A percentile compares a stretch with the other conserved stretches of the same genome.
These are phyloP conservation scores for Trifolium pratense DNA, from an alignment of 306 rosid species.

Conservation along the genomic window DNA sequence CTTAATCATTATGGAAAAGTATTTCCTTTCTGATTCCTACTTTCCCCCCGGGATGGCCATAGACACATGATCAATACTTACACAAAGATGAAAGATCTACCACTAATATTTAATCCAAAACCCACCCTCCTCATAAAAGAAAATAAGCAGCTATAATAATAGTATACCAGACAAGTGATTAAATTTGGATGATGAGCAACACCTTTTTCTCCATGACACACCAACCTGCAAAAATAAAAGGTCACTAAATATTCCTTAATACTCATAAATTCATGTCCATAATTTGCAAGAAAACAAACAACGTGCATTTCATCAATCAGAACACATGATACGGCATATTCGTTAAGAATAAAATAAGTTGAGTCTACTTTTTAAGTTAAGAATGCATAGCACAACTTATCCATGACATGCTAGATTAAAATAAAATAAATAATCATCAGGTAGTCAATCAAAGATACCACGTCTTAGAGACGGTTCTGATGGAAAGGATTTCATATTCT, in stretches of 20 bases:
- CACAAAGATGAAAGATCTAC: conserved; percentile 25
- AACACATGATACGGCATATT: conserved; percentile 35
- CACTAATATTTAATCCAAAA: conserved; percentile 19
- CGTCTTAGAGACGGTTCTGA: conserved; percentile 4
- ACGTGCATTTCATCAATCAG: conserved; percentile 21
- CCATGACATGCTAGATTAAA: conserved; percentile 1
- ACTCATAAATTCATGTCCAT: conserved; percentile 36
- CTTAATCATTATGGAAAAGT: neutral
- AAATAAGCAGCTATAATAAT: conserved; percentile 15
- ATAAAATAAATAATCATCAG: conserved; percentile 15
- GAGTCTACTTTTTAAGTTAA: conserved; percentile 27
- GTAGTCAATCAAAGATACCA: conserved; percentile 1
- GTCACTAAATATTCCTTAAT: conserved; percentile 39
- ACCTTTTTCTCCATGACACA: conserved; percentile 35
- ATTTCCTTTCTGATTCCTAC: conserved; percentile 11
- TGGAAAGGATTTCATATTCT: conserved; percentile 11
- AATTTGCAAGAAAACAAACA: conserved; percentile 23
- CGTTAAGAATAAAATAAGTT: conserved; percentile 33
- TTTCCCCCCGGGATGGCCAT: neutral
- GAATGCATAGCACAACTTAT: neutral
- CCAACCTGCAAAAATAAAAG: conserved; percentile 44
- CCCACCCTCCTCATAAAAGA: conserved; percentile 30
- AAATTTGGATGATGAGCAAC: conserved; percentile 37
- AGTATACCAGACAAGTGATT: conserved; percentile 16
- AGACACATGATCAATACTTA: conserved; percentile 24